Percentiles rank a stretch among this genome's conserved stretches.
phyloP scores from a whole-genome alignment of 2,329 filamentous ascomycete genomes.

The Orbilia javanica region DNA sequence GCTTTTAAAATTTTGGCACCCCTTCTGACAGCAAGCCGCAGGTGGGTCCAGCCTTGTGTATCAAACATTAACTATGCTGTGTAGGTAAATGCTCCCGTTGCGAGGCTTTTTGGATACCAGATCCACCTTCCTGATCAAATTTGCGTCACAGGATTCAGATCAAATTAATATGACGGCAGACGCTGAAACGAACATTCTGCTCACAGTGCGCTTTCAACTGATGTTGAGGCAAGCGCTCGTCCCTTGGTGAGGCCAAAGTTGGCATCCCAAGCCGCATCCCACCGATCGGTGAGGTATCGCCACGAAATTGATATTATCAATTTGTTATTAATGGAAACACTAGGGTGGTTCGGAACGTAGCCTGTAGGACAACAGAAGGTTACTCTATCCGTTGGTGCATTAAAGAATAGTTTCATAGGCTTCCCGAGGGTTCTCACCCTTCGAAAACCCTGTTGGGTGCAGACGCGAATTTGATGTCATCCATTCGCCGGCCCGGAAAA shows the following conservation, averaged over 20 bases:
- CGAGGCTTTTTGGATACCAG: slow-evolving; percentile 13
- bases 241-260: slow-evolving; percentile 12
- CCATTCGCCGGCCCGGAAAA: slow-evolving; percentile 10
- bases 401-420: not conserved
- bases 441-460: slow-evolving; percentile 11
- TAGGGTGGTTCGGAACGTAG: not conserved
- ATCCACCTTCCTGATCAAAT: slow-evolving; percentile 31
- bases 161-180: slow-evolving; percentile 22
- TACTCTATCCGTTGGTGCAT: slow-evolving; percentile 4
- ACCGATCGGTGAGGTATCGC: slow-evolving; percentile 11
- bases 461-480: slow-evolving; percentile 14
- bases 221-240: slow-evolving; percentile 12
- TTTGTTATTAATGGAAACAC: slow-evolving; percentile 30
- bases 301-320: slow-evolving; percentile 14
- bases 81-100: not conserved
- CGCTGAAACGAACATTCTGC: slow-evolving; percentile 22
- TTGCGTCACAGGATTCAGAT: slow-evolving; percentile 21
- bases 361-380: not conserved
- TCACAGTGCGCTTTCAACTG: not conserved
- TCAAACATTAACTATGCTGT: not conserved
- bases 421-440: not conserved
- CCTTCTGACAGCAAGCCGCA: not conserved
- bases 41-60: not conserved
- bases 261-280: slow-evolving; percentile 32
- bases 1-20: not conserved